phyloP scores from a whole-genome alignment of 305 asterid genomes.

The Stenogyne calaminthoides region DNA sequence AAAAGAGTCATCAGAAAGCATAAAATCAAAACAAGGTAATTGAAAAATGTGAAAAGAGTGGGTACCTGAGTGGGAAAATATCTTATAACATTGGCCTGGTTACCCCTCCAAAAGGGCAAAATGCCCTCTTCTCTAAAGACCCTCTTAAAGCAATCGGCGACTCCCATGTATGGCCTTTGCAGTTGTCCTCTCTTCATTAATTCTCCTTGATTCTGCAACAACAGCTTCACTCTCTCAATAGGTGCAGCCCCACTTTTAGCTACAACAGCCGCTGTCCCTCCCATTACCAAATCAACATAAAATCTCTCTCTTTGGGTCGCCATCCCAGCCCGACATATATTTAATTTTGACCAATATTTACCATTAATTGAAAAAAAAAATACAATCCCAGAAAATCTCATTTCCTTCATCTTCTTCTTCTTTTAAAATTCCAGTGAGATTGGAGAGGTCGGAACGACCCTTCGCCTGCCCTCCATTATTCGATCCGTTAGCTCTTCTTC shows the following conservation, averaged over 20 bases:
- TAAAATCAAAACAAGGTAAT: no score
- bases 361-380: no score
- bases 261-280: slow-evolving; percentile 70
- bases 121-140: slow-evolving; percentile 73
- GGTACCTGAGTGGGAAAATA: slow-evolving; percentile 92
- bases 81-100: slow-evolving; percentile 89
- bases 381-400: no score
- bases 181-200: slow-evolving; percentile 80
- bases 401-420: no score
- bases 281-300: slow-evolving; percentile 74
- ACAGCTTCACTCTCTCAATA: slow-evolving; percentile 89
- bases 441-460: neutral
- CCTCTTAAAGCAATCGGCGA: slow-evolving; percentile 68
- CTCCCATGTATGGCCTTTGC: slow-evolving; percentile 66
- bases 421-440: no score
- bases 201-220: slow-evolving; percentile 96
- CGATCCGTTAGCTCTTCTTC: slow-evolving; percentile 30
- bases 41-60: neutral
- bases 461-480: slow-evolving; percentile 74
- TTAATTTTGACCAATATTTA: no score
- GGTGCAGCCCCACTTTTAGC: slow-evolving; percentile 89
- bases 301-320: slow-evolving; percentile 56
- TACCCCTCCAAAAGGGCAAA: slow-evolving; percentile 87
- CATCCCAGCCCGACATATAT: slow-evolving; percentile 31
- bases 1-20: no score